These are phyloP conservation scores for Xerocomus brunneocitrinus DNA, from an alignment of 768 basidiomycete genomes.

Conservation along the genomic window DNA sequence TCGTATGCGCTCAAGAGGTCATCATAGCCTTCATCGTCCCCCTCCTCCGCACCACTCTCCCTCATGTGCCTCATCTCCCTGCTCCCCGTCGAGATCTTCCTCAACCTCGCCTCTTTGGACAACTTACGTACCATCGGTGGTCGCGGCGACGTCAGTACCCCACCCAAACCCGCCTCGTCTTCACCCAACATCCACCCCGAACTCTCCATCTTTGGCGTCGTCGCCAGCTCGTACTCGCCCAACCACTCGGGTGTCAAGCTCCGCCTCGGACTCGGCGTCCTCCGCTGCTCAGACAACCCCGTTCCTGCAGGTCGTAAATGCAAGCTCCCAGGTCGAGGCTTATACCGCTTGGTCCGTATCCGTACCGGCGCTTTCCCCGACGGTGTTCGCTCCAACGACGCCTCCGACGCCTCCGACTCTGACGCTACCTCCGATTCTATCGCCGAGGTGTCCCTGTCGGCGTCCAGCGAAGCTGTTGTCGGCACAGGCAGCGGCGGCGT, in stretches of 20 bases:
- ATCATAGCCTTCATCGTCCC: constrained; percentile 73
- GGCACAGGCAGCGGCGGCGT: constrained; percentile 27
- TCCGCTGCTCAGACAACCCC: constrained; percentile 28
- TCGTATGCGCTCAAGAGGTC: constrained; percentile 79
- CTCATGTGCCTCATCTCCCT: constrained; percentile 35
- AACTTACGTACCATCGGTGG: constrained; percentile 26
- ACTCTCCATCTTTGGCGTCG: constrained; percentile 54
- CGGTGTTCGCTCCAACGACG: constrained; percentile 27
- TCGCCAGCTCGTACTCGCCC: constrained; percentile 44
- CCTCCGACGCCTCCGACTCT: constrained; percentile 40
- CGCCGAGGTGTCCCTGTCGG: constrained; percentile 31
- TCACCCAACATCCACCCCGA: constrained; percentile 22
- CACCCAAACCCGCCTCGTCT: neutral
- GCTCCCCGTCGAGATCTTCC: constrained; percentile 45
- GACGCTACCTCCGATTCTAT: neutral
- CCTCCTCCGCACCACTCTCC: constrained; percentile 69
- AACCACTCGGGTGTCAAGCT: constrained; percentile 51
- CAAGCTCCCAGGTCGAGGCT: constrained; percentile 44
- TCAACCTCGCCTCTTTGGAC: constrained; percentile 31
- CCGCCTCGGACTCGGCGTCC: constrained; percentile 41
- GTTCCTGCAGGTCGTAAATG: constrained; percentile 32
- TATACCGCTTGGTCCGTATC: constrained; percentile 51
- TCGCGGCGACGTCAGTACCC: constrained; percentile 20
- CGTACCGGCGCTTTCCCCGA: constrained; percentile 36
- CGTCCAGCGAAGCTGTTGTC: constrained; percentile 2